A percentile compares a stretch with the other conserved stretches of the same genome.
Evolutionary conservation across 345 rosid genomes (phyloP).

Genomic region (Lepidium sativum): DNA sequence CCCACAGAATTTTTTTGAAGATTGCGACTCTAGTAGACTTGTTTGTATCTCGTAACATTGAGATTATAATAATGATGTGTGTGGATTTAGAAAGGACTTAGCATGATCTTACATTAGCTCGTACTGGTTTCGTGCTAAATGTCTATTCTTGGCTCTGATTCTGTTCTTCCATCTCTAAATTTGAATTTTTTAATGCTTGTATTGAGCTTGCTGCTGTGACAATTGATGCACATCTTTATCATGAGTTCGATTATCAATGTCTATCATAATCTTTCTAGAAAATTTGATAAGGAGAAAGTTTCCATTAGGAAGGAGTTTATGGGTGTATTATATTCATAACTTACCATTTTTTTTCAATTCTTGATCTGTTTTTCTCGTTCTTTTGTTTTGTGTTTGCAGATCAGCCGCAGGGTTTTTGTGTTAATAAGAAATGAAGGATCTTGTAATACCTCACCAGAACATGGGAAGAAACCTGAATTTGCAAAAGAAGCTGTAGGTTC

Average conservation of each 20-base stretch:
- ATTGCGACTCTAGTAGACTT: background rate
- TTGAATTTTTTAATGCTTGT: background rate
- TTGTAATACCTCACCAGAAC: slow-evolving; percentile 31
- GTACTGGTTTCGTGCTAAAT: background rate
- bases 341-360: background rate
- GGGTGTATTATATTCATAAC: background rate
- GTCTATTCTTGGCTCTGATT: background rate
- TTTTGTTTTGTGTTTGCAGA: slow-evolving; percentile 35
- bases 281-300: background rate
- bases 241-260: background rate
- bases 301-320: background rate
- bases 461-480: slow-evolving; percentile 33
- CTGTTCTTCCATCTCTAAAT: background rate
- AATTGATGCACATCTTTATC: background rate
- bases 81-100: slow-evolving; percentile 2
- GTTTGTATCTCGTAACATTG: background rate
- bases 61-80: background rate
- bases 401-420: slow-evolving; percentile 80
- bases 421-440: slow-evolving; percentile 49
- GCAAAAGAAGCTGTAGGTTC: slow-evolving; percentile 26
- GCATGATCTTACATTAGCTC: background rate
- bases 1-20: background rate
- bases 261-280: background rate
- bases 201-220: background rate
- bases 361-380: background rate